Evolutionary conservation across 2,329 filamentous ascomycete species (phyloP).

Genomic region (Aspergillus hortae): DNA sequence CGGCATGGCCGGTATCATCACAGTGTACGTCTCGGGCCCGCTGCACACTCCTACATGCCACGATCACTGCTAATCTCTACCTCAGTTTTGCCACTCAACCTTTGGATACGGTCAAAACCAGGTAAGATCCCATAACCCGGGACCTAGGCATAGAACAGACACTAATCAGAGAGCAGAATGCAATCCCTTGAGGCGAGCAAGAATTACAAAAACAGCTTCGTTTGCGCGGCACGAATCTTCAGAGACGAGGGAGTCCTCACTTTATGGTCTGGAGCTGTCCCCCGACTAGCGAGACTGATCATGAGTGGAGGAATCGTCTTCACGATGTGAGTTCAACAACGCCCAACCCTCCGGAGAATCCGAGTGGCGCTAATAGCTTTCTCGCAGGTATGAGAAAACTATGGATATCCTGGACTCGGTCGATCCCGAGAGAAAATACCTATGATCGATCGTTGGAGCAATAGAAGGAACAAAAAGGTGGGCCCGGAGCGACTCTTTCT

Average conservation of each 20-base stretch:
- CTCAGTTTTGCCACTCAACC: conserved; percentile 58
- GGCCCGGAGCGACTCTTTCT: no score
- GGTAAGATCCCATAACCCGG: conserved; percentile 30
- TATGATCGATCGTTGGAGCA: conserved; percentile 47
- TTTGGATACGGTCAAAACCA: conserved; percentile 91
- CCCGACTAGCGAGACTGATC: conserved; percentile 76
- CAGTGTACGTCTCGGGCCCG: conserved; percentile 55
- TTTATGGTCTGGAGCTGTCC: conserved; percentile 91
- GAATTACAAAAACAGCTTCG: conserved; percentile 82
- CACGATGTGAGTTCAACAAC: conserved; percentile 64
- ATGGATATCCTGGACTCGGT: conserved; percentile 79
- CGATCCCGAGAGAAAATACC: conserved; percentile 80
- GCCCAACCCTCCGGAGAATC: not conserved
- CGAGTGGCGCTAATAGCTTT: not conserved
- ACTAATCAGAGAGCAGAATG: conserved; percentile 58
- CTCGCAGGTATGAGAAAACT: conserved; percentile 75
- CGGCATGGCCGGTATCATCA: conserved; percentile 82
- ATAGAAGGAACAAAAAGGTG: no score
- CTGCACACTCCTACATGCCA: no score
- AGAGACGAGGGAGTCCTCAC: conserved; percentile 85
- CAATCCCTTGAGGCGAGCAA: conserved; percentile 83
- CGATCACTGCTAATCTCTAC: conserved; percentile 7
- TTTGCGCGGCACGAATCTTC: conserved; percentile 78
- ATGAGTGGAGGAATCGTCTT: conserved; percentile 96
- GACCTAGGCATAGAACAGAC: not conserved